Percentiles rank a stretch among this genome's conserved stretches.
phyloP scores from a whole-genome alignment of 139 green algal genomes.

The Chlorella sorokiniana region DNA sequence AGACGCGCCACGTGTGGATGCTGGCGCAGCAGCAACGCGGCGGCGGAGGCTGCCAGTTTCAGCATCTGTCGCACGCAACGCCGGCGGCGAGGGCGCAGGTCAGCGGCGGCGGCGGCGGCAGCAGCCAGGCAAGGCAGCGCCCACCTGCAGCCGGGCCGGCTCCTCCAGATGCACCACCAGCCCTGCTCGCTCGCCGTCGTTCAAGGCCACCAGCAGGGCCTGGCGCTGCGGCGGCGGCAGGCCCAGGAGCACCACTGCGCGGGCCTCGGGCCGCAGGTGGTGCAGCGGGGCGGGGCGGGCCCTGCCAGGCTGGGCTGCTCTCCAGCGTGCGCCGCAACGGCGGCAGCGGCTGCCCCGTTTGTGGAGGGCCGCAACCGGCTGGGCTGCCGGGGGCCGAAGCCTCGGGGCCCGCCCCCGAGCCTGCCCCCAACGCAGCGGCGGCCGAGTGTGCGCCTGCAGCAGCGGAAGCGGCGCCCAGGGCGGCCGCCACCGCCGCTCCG shows the following conservation, averaged over 20 bases:
- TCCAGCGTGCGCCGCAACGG: neutral
- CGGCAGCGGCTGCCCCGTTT: neutral
- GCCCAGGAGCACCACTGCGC: conserved; percentile 2
- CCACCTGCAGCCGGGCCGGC: neutral
- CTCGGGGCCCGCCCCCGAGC: neutral
- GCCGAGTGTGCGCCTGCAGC: neutral
- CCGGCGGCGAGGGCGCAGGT: too few relatives aligned
- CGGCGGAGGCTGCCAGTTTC: neutral
- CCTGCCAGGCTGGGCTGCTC: neutral
- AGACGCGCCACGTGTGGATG: too few relatives aligned
- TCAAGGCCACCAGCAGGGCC: neutral
- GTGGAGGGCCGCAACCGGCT: neutral
- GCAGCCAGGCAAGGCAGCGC: neutral
- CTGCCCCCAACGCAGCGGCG: neutral
- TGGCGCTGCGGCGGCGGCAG: conserved; percentile 1
- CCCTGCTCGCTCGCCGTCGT: neutral
- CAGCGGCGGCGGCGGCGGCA: too few relatives aligned
- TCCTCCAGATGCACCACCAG: neutral
- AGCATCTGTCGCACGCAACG: too few relatives aligned
- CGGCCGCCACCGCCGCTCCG: neutral
- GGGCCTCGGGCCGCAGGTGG: conserved; percentile 13
- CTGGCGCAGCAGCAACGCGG: too few relatives aligned
- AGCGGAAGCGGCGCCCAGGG: neutral
- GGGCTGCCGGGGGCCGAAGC: neutral
- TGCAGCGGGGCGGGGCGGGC: neutral